Evolutionary conservation across 148 eudicot species (phyloP).

Genomic region (Dianthus caryophyllus): DNA sequence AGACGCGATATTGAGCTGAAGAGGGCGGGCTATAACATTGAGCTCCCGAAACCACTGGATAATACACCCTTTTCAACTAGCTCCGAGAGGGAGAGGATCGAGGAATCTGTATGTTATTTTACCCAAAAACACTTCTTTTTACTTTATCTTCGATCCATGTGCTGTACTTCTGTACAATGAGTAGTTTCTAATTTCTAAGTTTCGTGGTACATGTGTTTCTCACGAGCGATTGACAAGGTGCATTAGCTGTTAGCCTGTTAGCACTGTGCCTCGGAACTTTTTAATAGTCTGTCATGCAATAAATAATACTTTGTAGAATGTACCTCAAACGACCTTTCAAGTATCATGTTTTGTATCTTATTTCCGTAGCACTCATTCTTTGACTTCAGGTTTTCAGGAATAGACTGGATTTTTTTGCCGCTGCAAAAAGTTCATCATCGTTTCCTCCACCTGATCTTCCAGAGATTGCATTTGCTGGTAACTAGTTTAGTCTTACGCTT

Average conservation of each 20-base stretch:
- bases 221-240: too few relatives aligned
- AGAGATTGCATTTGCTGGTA: conserved; percentile 97
- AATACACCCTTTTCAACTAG: conserved; percentile 65
- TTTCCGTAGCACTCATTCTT: conserved; percentile 22
- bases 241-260: too few relatives aligned
- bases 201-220: too few relatives aligned
- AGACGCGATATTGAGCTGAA: conserved; percentile 73
- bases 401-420: conserved; percentile 81
- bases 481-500: not conserved
- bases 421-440: conserved; percentile 85
- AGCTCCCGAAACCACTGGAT: conserved; percentile 81
- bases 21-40: conserved; percentile 80
- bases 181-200: too few relatives aligned
- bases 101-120: conserved; percentile 58
- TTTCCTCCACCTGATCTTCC: conserved; percentile 80
- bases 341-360: too few relatives aligned
- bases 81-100: conserved; percentile 72
- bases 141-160: not conserved
- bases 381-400: conserved; percentile 73
- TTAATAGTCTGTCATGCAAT: too few relatives aligned
- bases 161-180: not conserved
- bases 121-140: too few relatives aligned
- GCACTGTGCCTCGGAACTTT: too few relatives aligned
- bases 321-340: too few relatives aligned
- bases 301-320: not conserved